A percentile compares a stretch with the other conserved stretches of the same genome.
Evolutionary conservation across 306 rosid species (phyloP).

Genomic region (Nissolia schottii): DNA sequence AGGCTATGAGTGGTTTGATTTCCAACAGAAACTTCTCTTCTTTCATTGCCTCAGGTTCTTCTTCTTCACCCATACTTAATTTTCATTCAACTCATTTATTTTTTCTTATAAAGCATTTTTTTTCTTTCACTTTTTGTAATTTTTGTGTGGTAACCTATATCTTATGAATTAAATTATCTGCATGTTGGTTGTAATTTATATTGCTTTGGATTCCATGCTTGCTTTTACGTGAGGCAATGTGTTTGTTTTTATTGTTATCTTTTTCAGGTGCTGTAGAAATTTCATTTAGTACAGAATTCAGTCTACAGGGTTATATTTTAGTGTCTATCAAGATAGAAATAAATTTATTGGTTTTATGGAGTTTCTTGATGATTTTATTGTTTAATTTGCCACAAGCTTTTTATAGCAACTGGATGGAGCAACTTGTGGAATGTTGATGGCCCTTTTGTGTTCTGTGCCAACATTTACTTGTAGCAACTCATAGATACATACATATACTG

Average conservation of each 20-base stretch:
- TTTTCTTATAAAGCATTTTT: not conserved
- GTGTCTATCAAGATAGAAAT: not conserved
- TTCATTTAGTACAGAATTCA: not conserved
- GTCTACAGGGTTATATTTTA: not conserved
- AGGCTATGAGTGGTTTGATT: conserved; percentile 66
- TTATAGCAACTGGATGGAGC: not conserved
- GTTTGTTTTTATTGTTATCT: not conserved
- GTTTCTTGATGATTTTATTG: not conserved
- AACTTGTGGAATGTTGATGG: not conserved
- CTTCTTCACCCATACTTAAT: not conserved
- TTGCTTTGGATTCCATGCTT: not conserved
- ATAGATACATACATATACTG: not conserved
- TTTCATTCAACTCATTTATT: not conserved
- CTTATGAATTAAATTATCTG: not conserved
- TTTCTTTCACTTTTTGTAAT: not conserved
- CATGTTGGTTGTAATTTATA: not conserved
- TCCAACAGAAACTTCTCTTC: conserved; percentile 60
- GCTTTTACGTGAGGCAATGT: not conserved
- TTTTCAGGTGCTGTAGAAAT: not conserved
- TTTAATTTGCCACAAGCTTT: not conserved
- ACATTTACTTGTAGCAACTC: not conserved
- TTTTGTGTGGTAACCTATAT: not conserved
- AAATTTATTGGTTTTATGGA: not conserved
- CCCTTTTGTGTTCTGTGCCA: not conserved
- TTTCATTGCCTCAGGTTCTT: conserved; percentile 46